Evolutionary conservation across 257 asterid genomes (phyloP), one percentile per base, ranked within the genome.

Genomic region (Solanum sitiens): DNA sequence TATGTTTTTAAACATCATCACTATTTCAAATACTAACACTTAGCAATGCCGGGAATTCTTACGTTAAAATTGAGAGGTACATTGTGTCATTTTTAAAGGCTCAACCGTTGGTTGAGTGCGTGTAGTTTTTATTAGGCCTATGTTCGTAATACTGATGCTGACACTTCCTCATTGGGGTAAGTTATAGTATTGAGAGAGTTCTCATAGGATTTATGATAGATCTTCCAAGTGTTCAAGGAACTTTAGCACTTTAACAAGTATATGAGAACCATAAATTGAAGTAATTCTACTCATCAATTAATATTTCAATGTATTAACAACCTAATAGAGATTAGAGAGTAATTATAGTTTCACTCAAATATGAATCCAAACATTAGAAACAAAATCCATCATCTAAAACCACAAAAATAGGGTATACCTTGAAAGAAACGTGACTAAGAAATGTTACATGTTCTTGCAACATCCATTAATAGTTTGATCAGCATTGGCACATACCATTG

Each of bases 401-500:
- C 25, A 59, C 25, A 59, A 59, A 59, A 0, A 59, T 59, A 59
- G 67, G 67, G 67, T 12, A 59, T 59, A 59, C 67, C 67, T 59
- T 25, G 20, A 59, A 59, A 0, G 5, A 59, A 59, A 59, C 20
- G 67, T 59, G 67, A 59, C 5, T 59, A 1, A 59, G 5, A 20
- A 20, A 59, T 59, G 25, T 59, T 59, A 59, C 67, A 59, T 59
- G 25, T 59, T 59, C 25, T 59, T 59, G 25, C 67, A 59, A 59
- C 25, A 59, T 59, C 67, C 67, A 59, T 20, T 20, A 59, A 59
- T 20, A 25, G 67, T 20, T 35, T 1, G 39, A 59, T 59, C 5
- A 2, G 0, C 5, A 3, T 4, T 59, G 20, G 25, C 25, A 59
- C 67, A 59, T 20, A 59, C 67, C 67, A 11, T 0, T 59, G 0